Conservation (phyloP, 352 stramenopile species). For the Paralagenidium karlingii region DNA sequence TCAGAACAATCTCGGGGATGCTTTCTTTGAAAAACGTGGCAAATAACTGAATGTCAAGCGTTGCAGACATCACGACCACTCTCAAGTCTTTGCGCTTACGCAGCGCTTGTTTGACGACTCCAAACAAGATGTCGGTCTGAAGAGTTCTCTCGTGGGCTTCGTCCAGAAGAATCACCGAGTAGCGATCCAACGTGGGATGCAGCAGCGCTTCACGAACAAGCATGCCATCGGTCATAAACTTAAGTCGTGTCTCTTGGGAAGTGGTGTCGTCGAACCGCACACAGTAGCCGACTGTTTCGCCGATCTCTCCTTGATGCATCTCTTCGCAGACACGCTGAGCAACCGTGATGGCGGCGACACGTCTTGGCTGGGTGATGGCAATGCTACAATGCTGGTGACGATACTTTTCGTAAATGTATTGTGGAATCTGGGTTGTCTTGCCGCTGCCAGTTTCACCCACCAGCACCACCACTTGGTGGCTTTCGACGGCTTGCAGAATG, state of each 20-base stretch:
- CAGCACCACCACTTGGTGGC: constrained; percentile 74
- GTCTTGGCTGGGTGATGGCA: constrained; percentile 71
- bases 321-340: constrained; percentile 72
- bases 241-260: constrained; percentile 79
- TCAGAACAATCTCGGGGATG: constrained; percentile 60
- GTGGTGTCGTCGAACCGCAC: constrained; percentile 92
- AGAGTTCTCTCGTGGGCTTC: constrained; percentile 81
- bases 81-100: constrained; percentile 78
- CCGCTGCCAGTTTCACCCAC: constrained; percentile 84
- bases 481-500: constrained; percentile 48
- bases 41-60: constrained; percentile 92
- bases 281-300: constrained; percentile 81
- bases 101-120: constrained; percentile 78
- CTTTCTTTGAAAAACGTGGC: constrained; percentile 87
- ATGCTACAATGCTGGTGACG: constrained; percentile 24
- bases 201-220: constrained; percentile 84
- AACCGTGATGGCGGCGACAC: constrained; percentile 73
- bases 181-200: constrained; percentile 51
- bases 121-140: constrained; percentile 85
- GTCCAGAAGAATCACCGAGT: constrained; percentile 79
- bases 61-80: constrained; percentile 98
- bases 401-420: constrained; percentile 74
- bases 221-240: constrained; percentile 90
- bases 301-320: constrained; percentile 25
- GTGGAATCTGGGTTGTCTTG: constrained; percentile 86